Evolutionary conservation across 1,284 basidiomycete genomes (phyloP), one percentile per base, ranked within the genome.

Genomic region (Golubevia pallescens): DNA sequence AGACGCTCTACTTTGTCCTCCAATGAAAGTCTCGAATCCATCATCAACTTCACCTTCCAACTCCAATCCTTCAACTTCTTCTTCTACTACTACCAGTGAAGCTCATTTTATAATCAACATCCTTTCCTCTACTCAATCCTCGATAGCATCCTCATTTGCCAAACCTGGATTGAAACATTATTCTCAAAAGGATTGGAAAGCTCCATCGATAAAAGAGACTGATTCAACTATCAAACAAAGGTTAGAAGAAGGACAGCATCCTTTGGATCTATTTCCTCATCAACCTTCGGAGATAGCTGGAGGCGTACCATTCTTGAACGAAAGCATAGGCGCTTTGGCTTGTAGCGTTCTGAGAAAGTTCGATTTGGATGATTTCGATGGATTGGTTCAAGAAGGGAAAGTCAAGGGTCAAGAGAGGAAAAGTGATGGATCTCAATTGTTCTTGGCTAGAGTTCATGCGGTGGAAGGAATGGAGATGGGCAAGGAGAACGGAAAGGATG

Each of bases 101-200:
- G 55, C 66, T 16, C 66, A 68, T 51, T 68, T 68, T 51, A 56
- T 68, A 7, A 58, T 68, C 57, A 68, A 68, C 32, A 23, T 68
- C 21, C 62, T 68, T 24, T 66, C 63, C 21, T 10, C 21, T 32
- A n/a, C 19, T 19, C 66, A 68, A 54, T 61, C 38, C 16, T 24
- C 32, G 13, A 60, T 56, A 34, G 66, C 66, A 16, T 48, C 23
- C 10, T 54, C 32, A 2, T 66, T 68, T 28, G 62, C 66, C 48
- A 63, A 65, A 51, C 65, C 65, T 24, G 65, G 65, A 5, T 24
- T 64, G 19, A 19, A 21, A 19, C 60, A 61, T 14, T 57, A 28
- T 19, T 34, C 20, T n/a, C 51, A 48, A 48, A 48, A 48, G 42
- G 42, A 48, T 48, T 48, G 42, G 42, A 16, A 48, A 48, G 42